Evolutionary conservation across 2,329 filamentous ascomycete species (phyloP), one percentile per base, ranked within the genome.

Genomic region (Shiraia bambusicola): DNA sequence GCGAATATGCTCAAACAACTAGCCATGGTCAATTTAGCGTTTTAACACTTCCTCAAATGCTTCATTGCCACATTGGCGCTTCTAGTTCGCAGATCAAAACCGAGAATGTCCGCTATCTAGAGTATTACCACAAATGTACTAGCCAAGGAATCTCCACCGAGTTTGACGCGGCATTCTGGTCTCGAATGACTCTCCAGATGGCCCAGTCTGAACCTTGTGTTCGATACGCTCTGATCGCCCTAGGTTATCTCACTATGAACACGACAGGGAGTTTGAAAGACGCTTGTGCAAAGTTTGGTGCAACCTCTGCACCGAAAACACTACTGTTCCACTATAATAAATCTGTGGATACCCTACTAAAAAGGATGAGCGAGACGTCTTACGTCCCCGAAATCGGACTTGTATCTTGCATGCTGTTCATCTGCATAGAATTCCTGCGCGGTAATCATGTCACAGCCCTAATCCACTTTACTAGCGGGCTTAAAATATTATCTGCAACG

Each of bases 81-180:
- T 35, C 57, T 4, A 33, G 33, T 17, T 31, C 51, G 4, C 33
- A 40, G 6, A 46, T 27, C n/a, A 39, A 50, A 6, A 50, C 52
- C 9, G 48, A 59, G 12, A 52, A 38, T 22, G 39, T 54, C 10
- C 45, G 45, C 13, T 61, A 58, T 28, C 40, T 65, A 24, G 56
- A 63, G 11, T 77, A 72, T 66, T 78, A 78, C 56, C 64, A 63
- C 12, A 54, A 54, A 25, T 66, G 67, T 14, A 73, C 68, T 4
- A 55, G 54, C 1, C 48, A 54, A 3, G 73, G 49, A 32, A 56
- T 75, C 3, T 60, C 70, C 0, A 69, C 43, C 31, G 46, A 40
- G 5, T 67, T 60, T 26, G 52, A 60, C 33, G 38, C 63, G 1
- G 59, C 62, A 1, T 74, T 74, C 45, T 75, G 73, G 73, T 66